Conservation (phyloP, 441 rosid species). For the Aleurites moluccanus region DNA sequence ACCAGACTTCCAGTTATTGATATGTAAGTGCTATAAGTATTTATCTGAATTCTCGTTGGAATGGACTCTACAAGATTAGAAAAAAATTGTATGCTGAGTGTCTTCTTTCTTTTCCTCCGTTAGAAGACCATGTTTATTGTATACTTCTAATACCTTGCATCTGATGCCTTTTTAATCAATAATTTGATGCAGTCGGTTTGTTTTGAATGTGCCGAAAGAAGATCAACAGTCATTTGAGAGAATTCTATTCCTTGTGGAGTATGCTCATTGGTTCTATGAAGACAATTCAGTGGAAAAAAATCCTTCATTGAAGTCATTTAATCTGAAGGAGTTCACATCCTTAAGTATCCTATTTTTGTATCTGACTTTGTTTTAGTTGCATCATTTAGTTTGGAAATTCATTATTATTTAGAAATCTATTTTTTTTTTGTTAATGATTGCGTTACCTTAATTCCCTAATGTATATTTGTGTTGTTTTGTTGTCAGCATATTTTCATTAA, state of each 20-base stretch:
- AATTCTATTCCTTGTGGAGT: slow-evolving; percentile 91
- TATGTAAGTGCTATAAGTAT: background rate
- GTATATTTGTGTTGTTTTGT: background rate
- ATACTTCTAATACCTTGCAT: background rate
- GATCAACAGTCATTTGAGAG: slow-evolving; percentile 97
- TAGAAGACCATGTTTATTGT: background rate
- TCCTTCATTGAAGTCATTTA: slow-evolving; percentile 80
- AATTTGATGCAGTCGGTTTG: slow-evolving; percentile 76
- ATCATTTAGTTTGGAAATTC: background rate
- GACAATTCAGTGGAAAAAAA: slow-evolving; percentile 92
- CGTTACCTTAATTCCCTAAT: background rate
- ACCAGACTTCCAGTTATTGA: background rate
- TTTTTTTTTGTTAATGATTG: background rate
- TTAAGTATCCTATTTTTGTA: slow-evolving; percentile 63
- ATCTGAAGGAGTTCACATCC: slow-evolving; percentile 85
- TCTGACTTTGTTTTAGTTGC: background rate
- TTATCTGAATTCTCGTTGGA: background rate
- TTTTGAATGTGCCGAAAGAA: slow-evolving; percentile 93
- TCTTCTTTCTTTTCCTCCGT: background rate
- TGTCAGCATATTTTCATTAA: background rate
- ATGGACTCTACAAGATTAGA: background rate
- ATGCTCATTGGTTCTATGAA: slow-evolving; percentile 96
- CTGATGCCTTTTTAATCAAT: background rate
- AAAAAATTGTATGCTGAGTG: background rate
- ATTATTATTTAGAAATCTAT: background rate